Conservation (phyloP, 2,329 filamentous ascomycete species). For the Aurifilum marmelostoma region DNA sequence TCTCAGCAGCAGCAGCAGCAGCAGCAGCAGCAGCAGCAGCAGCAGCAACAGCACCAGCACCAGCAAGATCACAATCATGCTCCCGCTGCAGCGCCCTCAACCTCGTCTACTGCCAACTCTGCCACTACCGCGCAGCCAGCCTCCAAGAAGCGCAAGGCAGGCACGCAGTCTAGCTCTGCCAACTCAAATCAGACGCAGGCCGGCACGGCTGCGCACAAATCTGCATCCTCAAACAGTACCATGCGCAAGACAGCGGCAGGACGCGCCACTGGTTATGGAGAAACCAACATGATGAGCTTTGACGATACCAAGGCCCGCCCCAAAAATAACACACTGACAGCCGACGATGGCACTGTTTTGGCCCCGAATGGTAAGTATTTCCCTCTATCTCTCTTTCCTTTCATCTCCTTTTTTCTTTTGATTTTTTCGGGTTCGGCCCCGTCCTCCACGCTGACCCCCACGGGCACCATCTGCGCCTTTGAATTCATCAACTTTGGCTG, state of each 20-base stretch:
- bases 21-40: conserved; percentile 43
- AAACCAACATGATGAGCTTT: conserved; percentile 90
- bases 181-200: conserved; percentile 32
- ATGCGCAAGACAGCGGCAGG: conserved; percentile 33
- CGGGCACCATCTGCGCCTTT: neutral
- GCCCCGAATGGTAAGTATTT: conserved; percentile 76
- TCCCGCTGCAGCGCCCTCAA: conserved; percentile 31
- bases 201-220: conserved; percentile 16
- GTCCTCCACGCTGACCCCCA: neutral
- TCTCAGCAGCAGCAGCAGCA: conserved; percentile 33
- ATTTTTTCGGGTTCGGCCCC: no score
- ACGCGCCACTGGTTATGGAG: conserved; percentile 48
- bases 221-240: conserved; percentile 34
- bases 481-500: conserved; percentile 4
- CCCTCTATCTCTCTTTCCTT: neutral
- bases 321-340: conserved; percentile 76
- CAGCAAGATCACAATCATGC: conserved; percentile 35
- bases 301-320: conserved; percentile 70
- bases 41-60: conserved; percentile 30
- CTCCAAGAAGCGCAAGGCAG: conserved; percentile 86
- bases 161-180: conserved; percentile 42
- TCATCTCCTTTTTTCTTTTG: neutral
- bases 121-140: conserved; percentile 49
- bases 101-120: conserved; percentile 31
- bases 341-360: conserved; percentile 87